A percentile compares a stretch with the other conserved stretches of the same genome.
phyloP scores from a whole-genome alignment of 371 early-diverging fungal species.

The Lichtheimia hyalospora region DNA sequence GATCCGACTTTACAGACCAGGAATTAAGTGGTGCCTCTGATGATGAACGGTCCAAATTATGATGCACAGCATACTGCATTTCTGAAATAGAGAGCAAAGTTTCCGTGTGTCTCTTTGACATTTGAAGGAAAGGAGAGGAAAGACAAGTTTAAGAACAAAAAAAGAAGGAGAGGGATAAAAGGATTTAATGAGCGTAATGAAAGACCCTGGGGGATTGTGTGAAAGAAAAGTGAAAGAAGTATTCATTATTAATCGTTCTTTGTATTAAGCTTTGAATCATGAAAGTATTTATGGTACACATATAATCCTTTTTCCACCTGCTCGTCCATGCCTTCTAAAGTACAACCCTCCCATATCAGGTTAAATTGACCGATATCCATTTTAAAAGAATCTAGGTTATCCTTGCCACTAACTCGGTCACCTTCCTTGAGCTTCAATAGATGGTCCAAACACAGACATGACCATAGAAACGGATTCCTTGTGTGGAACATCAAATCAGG shows the following conservation, averaged over 20 bases:
- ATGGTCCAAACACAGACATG: constrained; percentile 31
- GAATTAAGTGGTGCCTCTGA: constrained; percentile 7
- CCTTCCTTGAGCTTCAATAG: constrained; percentile 23
- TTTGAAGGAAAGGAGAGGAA: background rate
- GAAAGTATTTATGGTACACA: background rate
- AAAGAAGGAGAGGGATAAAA: constrained; percentile 1
- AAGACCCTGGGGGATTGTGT: too few species aligned
- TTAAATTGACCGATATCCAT: constrained; percentile 13
- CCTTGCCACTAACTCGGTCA: background rate
- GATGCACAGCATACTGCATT: constrained; percentile 17
- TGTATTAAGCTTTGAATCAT: constrained; percentile 11
- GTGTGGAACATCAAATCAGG: background rate
- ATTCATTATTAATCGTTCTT: background rate
- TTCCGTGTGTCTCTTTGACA: constrained; percentile 7
- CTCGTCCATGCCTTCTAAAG: constrained; percentile 3
- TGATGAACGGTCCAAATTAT: constrained; percentile 17
- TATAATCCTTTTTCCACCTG: background rate
- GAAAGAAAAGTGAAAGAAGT: too few species aligned
- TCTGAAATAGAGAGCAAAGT: background rate
- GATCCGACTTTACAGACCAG: constrained; percentile 3
- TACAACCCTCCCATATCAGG: constrained; percentile 10
- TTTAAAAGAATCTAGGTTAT: constrained; percentile 8
- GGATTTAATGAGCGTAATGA: background rate
- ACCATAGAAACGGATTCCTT: constrained; percentile 40
- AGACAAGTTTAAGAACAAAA: background rate